Percentiles rank a stretch among this genome's conserved stretches.
Evolutionary conservation across 2,329 filamentous ascomycete species (phyloP).

Genomic region (Arthroderma sp.): DNA sequence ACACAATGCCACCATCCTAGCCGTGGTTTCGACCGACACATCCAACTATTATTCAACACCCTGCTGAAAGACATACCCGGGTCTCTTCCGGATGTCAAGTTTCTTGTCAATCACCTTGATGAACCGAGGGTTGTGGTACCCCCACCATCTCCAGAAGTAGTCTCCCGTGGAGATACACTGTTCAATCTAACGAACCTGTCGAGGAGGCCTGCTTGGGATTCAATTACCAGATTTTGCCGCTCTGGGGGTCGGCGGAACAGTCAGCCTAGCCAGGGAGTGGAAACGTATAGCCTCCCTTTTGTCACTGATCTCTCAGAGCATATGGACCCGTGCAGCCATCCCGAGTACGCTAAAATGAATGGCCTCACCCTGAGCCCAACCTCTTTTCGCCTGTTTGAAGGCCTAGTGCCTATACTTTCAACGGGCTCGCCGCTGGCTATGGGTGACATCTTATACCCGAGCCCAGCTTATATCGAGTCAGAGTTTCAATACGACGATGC

Average conservation of each 20-base stretch:
- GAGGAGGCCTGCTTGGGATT: not conserved
- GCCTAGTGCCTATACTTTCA: constrained; percentile 18
- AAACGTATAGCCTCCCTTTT: constrained; percentile 7
- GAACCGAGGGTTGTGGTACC: constrained; percentile 9
- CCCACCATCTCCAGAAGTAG: no score
- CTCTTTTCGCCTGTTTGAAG: constrained; percentile 15
- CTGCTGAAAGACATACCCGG: constrained; percentile 5
- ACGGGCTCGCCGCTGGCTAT: constrained; percentile 17
- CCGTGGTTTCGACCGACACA: constrained; percentile 7
- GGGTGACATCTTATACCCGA: constrained; percentile 42
- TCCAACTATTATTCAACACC: constrained; percentile 5
- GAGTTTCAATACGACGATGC: constrained; percentile 32
- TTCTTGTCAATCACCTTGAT: constrained; percentile 11
- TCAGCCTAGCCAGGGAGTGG: not conserved
- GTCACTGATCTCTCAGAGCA: constrained; percentile 4
- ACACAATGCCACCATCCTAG: constrained; percentile 5
- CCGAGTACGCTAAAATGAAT: constrained; percentile 7
- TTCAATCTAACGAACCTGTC: constrained; percentile 10
- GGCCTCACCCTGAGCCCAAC: constrained; percentile 7
- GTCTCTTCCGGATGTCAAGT: constrained; percentile 7
- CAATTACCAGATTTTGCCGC: constrained; percentile 1
- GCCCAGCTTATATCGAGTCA: constrained; percentile 37
- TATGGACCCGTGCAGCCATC: constrained; percentile 7
- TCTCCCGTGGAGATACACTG: not conserved
- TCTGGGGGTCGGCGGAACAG: not conserved